Conservation (phyloP, 345 rosid species). For the Toxicodendron radicans region DNA sequence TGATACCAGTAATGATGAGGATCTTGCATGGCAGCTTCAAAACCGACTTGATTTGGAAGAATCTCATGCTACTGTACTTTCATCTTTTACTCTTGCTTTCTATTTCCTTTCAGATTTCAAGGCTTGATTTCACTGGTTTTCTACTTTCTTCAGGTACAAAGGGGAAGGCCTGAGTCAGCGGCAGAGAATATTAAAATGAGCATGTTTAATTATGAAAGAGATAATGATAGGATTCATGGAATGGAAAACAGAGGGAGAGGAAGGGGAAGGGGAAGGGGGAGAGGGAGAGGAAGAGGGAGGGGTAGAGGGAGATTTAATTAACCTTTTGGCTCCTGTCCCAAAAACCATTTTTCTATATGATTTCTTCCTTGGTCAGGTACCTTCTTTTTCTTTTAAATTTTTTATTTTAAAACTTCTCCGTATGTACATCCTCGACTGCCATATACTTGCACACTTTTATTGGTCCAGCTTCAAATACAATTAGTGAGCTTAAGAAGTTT, state of each 20-base stretch:
- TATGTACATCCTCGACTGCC: neutral
- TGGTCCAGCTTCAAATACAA: neutral
- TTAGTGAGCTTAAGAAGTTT: neutral
- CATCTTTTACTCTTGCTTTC: constrained; percentile 18
- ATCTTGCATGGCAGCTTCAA: constrained; percentile 86
- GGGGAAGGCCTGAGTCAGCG: constrained; percentile 37
- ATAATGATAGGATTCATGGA: constrained; percentile 26
- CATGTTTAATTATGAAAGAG: constrained; percentile 73
- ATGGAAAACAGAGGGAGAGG: constrained; percentile 52
- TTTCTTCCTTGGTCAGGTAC: neutral
- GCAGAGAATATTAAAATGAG: constrained; percentile 66
- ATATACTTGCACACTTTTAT: neutral
- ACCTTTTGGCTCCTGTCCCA: neutral
- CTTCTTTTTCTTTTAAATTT: neutral
- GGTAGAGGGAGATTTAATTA: constrained; percentile 29
- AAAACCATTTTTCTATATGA: neutral
- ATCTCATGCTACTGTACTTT: constrained; percentile 47
- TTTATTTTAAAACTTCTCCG: neutral
- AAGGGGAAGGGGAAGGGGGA: constrained; percentile 51
- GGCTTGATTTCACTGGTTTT: constrained; percentile 20
- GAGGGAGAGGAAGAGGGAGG: constrained; percentile 42
- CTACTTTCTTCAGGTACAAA: constrained; percentile 43
- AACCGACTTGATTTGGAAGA: constrained; percentile 78
- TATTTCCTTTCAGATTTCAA: neutral
- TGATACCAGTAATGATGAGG: constrained; percentile 61